Percentiles rank a stretch among this genome's conserved stretches.
Conservation (phyloP, 768 basidiomycete genomes). For the Brasilioporus rufonigricans region DNA sequence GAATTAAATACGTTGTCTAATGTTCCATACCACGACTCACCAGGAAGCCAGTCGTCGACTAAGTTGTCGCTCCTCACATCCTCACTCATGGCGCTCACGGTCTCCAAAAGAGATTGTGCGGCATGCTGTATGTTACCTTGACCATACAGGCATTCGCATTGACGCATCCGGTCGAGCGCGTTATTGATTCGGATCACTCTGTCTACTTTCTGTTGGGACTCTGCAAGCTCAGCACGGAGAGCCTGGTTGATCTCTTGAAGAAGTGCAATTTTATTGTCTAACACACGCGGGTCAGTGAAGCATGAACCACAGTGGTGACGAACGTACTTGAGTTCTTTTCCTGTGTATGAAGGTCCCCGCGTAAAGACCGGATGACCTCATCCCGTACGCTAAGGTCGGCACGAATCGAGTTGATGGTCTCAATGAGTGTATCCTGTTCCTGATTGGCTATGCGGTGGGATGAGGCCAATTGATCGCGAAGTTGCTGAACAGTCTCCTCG, state of each 20-base stretch:
- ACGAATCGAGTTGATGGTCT: too few relatives aligned
- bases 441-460: too few relatives aligned
- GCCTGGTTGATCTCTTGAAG: background rate
- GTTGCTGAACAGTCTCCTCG: background rate
- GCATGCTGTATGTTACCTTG: background rate
- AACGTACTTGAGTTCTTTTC: background rate
- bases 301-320: too few relatives aligned
- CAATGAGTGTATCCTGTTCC: too few relatives aligned
- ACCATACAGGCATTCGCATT: slow-evolving; percentile 2
- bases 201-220: background rate
- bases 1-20: background rate
- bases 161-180: background rate
- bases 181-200: background rate
- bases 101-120: background rate
- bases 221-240: background rate
- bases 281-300: background rate
- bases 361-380: background rate
- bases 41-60: background rate
- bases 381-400: background rate
- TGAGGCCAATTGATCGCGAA: too few relatives aligned
- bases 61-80: background rate
- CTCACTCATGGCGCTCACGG: background rate
- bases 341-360: background rate
- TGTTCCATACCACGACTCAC: background rate
- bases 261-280: background rate